A percentile compares a stretch with the other conserved stretches of the same genome.
Evolutionary conservation across 805 yeast species (phyloP).

Genomic region (Wickerhamomyces ciferrii): DNA sequence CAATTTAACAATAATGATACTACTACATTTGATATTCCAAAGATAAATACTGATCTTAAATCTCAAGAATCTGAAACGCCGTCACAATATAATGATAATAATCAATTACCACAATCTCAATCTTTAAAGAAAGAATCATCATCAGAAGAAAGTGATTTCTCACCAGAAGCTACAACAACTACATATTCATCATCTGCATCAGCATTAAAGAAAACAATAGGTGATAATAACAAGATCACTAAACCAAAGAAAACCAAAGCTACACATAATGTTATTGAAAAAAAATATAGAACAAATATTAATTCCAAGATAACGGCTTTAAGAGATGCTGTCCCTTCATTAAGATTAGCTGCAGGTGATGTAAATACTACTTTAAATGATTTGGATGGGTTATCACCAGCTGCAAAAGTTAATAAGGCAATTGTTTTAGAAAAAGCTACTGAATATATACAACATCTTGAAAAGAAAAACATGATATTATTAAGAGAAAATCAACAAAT

Average conservation of each 20-base stretch:
- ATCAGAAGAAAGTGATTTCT: not conserved
- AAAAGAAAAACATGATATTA: constrained; percentile 48
- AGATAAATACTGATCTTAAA: not conserved
- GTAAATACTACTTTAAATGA: constrained; percentile 38
- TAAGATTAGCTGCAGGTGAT: constrained; percentile 56
- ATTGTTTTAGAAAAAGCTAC: constrained; percentile 73
- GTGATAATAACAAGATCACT: constrained; percentile 16
- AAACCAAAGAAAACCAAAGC: constrained; percentile 51
- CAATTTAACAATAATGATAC: not conserved
- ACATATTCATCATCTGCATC: not conserved
- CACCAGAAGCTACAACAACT: not conserved
- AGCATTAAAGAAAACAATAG: not conserved
- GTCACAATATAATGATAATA: too few species aligned
- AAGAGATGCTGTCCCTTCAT: constrained; percentile 73
- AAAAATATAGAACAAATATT: constrained; percentile 74
- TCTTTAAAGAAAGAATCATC: not conserved
- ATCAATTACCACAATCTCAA: not conserved
- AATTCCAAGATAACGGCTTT: constrained; percentile 65
- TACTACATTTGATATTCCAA: not conserved
- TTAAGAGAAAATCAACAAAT: constrained; percentile 48
- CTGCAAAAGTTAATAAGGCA: constrained; percentile 71
- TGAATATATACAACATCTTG: constrained; percentile 73
- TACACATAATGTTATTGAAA: constrained; percentile 77
- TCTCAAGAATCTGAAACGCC: not conserved
- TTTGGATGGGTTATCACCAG: constrained; percentile 73